phyloP scores from a whole-genome alignment of 1,284 basidiomycete genomes.

The Ustilago lituana region DNA sequence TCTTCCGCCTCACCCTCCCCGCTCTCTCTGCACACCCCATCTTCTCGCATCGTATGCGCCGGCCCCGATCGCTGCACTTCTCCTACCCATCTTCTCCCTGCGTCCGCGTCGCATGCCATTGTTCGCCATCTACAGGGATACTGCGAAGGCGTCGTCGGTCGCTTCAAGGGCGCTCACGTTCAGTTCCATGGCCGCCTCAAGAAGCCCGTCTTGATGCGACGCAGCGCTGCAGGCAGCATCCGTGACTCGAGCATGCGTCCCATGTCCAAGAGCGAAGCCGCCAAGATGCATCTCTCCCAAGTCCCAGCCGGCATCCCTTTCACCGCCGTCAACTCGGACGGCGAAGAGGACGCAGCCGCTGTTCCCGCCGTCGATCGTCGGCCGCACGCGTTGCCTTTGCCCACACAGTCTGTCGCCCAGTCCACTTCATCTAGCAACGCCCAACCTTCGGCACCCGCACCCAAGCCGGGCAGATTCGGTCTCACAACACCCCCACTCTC shows the following conservation, averaged over 20 bases:
- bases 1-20: constrained; percentile 63
- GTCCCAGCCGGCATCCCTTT: constrained; percentile 57
- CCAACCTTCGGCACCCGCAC: constrained; percentile 12
- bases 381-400: constrained; percentile 9
- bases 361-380: constrained; percentile 21
- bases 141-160: constrained; percentile 90
- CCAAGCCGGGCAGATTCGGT: constrained; percentile 34
- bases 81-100: no score
- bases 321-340: constrained; percentile 58
- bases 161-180: constrained; percentile 77
- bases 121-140: no score
- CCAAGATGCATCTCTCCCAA: constrained; percentile 53
- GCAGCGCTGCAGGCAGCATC: constrained; percentile 55
- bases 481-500: constrained; percentile 59
- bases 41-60: not conserved
- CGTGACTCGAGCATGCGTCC: constrained; percentile 56
- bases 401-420: constrained; percentile 2
- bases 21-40: not conserved
- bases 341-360: constrained; percentile 42
- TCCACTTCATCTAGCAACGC: constrained; percentile 15
- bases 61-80: no score
- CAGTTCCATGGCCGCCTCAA: constrained; percentile 80
- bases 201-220: constrained; percentile 73
- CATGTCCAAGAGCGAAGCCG: constrained; percentile 55
- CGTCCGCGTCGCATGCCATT: no score